Conservation (phyloP, 345 rosid genomes). For the Sisymbrium altissimum region DNA sequence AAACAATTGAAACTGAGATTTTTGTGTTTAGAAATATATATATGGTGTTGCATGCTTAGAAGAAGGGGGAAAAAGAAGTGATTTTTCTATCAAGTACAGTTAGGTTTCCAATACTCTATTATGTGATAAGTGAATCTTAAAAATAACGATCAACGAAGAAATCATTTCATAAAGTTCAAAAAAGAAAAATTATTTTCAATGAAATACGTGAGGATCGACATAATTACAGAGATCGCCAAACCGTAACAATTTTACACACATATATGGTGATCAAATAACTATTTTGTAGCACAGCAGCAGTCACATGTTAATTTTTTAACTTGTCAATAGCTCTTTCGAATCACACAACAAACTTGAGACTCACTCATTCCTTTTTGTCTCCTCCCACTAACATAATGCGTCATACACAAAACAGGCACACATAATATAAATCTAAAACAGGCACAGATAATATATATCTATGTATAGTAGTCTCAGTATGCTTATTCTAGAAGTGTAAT, state of each 20-base stretch:
- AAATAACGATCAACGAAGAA: neutral
- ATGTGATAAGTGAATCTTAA: neutral
- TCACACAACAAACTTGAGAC: slow-evolving; percentile 28
- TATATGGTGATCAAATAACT: neutral
- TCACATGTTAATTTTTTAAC: neutral
- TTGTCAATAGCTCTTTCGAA: slow-evolving; percentile 11
- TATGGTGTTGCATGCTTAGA: neutral
- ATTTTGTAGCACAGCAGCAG: neutral
- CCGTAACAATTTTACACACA: neutral
- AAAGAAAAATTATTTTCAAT: too few species aligned
- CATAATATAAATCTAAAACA: slow-evolving; percentile 5
- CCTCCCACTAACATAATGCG: slow-evolving; percentile 31
- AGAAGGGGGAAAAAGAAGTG: neutral
- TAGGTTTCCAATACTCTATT: neutral
- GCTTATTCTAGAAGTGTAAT: slow-evolving; percentile 25
- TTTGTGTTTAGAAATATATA: neutral
- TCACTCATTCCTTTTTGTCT: slow-evolving; percentile 30
- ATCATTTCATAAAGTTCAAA: too few species aligned
- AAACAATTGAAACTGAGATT: neutral
- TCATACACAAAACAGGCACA: slow-evolving; percentile 10
- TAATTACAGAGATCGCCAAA: neutral
- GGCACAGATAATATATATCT: slow-evolving; percentile 14
- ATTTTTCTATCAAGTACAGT: neutral
- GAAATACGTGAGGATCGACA: neutral
- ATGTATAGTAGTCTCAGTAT: slow-evolving; percentile 21